These are phyloP conservation scores for Kregervanrija pseudodelftensis DNA, from an alignment of 805 yeast genomes.

Conservation along the genomic window DNA sequence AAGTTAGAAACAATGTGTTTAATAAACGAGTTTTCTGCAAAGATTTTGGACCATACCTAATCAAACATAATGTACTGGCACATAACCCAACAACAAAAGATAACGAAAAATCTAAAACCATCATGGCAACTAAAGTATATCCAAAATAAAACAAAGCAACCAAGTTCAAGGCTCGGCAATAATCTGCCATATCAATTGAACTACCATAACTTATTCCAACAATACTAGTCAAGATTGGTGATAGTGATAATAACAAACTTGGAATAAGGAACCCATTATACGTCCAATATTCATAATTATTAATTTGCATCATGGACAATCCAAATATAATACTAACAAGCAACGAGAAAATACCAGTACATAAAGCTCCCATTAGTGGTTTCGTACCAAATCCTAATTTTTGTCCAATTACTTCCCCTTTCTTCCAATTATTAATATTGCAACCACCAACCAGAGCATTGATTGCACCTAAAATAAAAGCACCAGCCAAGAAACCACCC, in stretches of 20 bases:
- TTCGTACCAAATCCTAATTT: conserved; percentile 16
- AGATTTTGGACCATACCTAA: conserved; percentile 30
- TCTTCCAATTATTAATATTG: conserved; percentile 18
- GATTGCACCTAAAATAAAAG: conserved; percentile 64
- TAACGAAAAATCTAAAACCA: conserved; percentile 80
- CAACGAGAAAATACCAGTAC: conserved; percentile 25
- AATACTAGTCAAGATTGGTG: conserved; percentile 3
- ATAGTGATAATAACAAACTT: conserved; percentile 4
- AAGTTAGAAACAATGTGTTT: conserved; percentile 18
- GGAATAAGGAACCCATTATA: conserved; percentile 14
- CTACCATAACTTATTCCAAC: neutral
- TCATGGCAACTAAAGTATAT: conserved; percentile 59
- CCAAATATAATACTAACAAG: conserved; percentile 20
- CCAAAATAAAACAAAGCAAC: conserved; percentile 50
- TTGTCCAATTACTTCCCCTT: no score
- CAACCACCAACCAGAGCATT: conserved; percentile 44
- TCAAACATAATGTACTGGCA: conserved; percentile 69
- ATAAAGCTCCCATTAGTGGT: conserved; percentile 23
- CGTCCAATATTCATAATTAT: conserved; percentile 1
- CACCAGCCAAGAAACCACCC: conserved; percentile 62
- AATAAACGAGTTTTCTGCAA: conserved; percentile 5
- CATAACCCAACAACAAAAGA: conserved; percentile 64
- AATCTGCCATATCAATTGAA: conserved; percentile 14
- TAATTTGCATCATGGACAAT: conserved; percentile 7
- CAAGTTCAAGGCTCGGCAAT: conserved; percentile 18